Percentiles rank a stretch among this genome's conserved stretches.
phyloP scores from a whole-genome alignment of 176 grass and related monocot species.

The Neostapfia colusana region DNA sequence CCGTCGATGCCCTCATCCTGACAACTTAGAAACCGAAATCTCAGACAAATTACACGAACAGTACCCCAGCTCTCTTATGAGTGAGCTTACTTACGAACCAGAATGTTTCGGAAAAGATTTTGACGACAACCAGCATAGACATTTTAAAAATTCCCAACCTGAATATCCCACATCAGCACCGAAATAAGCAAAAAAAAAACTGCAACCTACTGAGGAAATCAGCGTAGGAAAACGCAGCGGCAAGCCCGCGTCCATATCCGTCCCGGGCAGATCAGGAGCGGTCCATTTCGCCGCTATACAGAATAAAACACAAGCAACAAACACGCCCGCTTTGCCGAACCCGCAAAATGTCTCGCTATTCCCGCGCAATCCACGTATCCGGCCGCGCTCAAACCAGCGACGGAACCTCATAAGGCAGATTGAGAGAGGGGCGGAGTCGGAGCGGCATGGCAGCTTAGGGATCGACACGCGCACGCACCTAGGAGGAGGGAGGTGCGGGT shows the following conservation, averaged over 20 bases:
- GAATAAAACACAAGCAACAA: not conserved
- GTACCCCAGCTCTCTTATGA: not conserved
- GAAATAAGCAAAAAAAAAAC: not conserved
- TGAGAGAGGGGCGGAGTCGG: not conserved
- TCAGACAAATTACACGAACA: not conserved
- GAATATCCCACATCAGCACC: not conserved
- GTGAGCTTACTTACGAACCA: not conserved
- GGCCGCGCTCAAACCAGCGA: conserved; percentile 5
- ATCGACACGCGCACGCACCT: conserved; percentile 28
- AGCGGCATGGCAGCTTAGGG: not conserved
- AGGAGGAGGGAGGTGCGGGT: not conserved
- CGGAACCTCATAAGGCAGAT: not conserved
- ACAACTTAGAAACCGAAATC: not conserved
- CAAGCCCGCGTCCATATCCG: not conserved
- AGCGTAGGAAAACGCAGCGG: not conserved
- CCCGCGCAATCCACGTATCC: not conserved
- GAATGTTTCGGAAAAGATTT: not conserved
- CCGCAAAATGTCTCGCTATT: not conserved
- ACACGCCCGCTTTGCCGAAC: not conserved
- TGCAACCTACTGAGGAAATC: not conserved
- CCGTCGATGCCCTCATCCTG: not conserved
- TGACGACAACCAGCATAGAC: not conserved
- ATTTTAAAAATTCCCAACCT: not conserved
- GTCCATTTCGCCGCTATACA: not conserved
- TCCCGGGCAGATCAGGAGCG: not conserved